Evolutionary conservation across 345 rosid genomes (phyloP).

Genomic region (Citrus reticulata): DNA sequence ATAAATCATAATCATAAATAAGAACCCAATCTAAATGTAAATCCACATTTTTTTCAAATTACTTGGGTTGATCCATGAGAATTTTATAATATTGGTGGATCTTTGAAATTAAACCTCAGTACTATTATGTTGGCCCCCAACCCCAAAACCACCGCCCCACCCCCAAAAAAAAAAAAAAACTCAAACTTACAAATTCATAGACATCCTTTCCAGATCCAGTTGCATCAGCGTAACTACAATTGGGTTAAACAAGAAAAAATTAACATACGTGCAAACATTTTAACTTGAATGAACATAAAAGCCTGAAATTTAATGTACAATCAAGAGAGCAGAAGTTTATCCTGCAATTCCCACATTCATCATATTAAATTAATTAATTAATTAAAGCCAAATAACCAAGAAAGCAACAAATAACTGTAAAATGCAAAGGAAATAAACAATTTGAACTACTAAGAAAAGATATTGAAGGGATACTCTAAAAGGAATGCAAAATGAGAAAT

Average conservation of each 20-base stretch:
- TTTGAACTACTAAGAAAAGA: not conserved
- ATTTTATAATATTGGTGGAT: no score
- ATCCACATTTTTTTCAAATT: no score
- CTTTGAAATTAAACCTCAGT: no score
- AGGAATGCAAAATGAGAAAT: not conserved
- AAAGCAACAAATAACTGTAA: not conserved
- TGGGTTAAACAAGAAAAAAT: conserved; percentile 12
- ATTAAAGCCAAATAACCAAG: not conserved
- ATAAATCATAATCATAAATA: not conserved
- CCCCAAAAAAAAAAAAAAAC: not conserved
- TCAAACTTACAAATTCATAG: conserved; percentile 62
- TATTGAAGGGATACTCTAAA: not conserved
- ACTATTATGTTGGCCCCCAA: no score
- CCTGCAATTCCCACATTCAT: not conserved
- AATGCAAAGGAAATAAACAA: not conserved
- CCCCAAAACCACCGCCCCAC: no score
- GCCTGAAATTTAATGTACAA: not conserved
- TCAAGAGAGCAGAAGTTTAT: not conserved
- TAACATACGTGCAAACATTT: conserved; percentile 1
- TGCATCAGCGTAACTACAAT: conserved; percentile 62
- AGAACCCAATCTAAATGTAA: not conserved
- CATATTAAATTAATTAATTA: not conserved
- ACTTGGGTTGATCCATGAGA: no score
- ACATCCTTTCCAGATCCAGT: conserved; percentile 76
- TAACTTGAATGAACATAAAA: not conserved